Percentiles rank a stretch among this genome's conserved stretches.
Conservation (phyloP, 2,329 filamentous ascomycete species). For the Phialophora macrospora region DNA sequence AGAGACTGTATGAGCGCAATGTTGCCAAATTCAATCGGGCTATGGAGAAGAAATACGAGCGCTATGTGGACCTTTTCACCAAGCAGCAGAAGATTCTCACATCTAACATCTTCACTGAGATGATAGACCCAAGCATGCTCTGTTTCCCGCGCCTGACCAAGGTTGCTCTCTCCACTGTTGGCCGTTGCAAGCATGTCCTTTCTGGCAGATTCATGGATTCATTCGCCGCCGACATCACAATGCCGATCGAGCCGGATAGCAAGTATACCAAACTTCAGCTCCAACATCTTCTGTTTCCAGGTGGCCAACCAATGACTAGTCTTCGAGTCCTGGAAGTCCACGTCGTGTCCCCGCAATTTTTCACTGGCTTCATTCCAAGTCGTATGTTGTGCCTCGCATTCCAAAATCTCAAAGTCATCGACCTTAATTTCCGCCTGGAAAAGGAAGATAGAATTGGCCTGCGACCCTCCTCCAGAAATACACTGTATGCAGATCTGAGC, state of each 20-base stretch:
- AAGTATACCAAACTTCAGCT: constrained; percentile 36
- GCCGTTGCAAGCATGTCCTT: constrained; percentile 35
- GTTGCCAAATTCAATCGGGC: constrained; percentile 33
- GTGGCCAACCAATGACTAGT: constrained; percentile 24
- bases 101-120: constrained; percentile 21
- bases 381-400: constrained; percentile 30
- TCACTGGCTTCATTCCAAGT: constrained; percentile 28
- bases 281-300: constrained; percentile 33
- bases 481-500: constrained; percentile 27
- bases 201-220: constrained; percentile 35
- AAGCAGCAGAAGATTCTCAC: constrained; percentile 35
- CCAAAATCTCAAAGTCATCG: constrained; percentile 29
- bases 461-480: constrained; percentile 8
- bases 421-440: constrained; percentile 35
- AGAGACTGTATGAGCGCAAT: constrained; percentile 38
- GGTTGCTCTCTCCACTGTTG: constrained; percentile 33
- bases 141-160: constrained; percentile 34
- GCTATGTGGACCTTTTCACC: constrained; percentile 31
- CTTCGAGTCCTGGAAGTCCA: constrained; percentile 29
- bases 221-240: constrained; percentile 34
- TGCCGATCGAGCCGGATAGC: constrained; percentile 34
- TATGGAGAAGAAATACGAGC: constrained; percentile 31
- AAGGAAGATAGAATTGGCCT: constrained; percentile 26
- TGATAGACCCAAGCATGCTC: constrained; percentile 27
- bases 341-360: constrained; percentile 37